A percentile compares a stretch with the other conserved stretches of the same genome.
These are phyloP conservation scores for Verticillium zaregamsianum DNA, from an alignment of 2,329 filamentous ascomycete species.

Conservation along the genomic window DNA sequence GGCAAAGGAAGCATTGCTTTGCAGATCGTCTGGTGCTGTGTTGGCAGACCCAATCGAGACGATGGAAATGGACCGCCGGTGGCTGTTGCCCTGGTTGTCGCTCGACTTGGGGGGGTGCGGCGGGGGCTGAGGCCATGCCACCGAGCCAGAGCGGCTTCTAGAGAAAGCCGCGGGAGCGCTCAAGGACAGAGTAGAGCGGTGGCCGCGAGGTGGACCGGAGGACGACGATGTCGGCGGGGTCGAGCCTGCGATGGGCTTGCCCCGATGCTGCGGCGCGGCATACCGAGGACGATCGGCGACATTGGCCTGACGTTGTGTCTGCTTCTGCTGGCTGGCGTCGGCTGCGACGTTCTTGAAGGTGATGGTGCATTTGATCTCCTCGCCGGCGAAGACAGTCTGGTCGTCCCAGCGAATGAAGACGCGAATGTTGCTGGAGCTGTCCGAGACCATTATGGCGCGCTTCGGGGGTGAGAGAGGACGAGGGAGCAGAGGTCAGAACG, in stretches of 20 bases:
- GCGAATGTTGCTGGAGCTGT: constrained; percentile 67
- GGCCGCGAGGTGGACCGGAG: constrained; percentile 41
- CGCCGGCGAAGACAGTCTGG: constrained; percentile 91
- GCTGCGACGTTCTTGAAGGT: constrained; percentile 85
- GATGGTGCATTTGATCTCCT: constrained; percentile 92
- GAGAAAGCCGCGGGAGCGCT: constrained; percentile 44
- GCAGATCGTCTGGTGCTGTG: constrained; percentile 39
- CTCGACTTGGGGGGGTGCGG: constrained; percentile 21
- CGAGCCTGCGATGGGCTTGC: constrained; percentile 38
- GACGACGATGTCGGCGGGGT: constrained; percentile 38
- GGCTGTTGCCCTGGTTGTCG: constrained; percentile 46
- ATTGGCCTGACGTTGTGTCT: constrained; percentile 15
- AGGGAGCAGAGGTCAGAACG: background rate
- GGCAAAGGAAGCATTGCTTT: constrained; percentile 34
- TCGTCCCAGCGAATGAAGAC: constrained; percentile 96
- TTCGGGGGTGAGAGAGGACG: background rate
- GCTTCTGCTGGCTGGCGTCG: constrained; percentile 28
- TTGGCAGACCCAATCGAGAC: constrained; percentile 65
- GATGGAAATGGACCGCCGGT: constrained; percentile 77
- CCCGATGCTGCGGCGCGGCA: constrained; percentile 38
- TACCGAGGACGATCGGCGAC: constrained; percentile 15
- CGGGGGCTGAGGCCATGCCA: constrained; percentile 40
- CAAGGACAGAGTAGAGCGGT: constrained; percentile 65
- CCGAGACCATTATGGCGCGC: constrained; percentile 41
- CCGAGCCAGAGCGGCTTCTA: constrained; percentile 40